Base-by-base conservation (phyloP, 116 monocot species). In the Zostera marina region DNA sequence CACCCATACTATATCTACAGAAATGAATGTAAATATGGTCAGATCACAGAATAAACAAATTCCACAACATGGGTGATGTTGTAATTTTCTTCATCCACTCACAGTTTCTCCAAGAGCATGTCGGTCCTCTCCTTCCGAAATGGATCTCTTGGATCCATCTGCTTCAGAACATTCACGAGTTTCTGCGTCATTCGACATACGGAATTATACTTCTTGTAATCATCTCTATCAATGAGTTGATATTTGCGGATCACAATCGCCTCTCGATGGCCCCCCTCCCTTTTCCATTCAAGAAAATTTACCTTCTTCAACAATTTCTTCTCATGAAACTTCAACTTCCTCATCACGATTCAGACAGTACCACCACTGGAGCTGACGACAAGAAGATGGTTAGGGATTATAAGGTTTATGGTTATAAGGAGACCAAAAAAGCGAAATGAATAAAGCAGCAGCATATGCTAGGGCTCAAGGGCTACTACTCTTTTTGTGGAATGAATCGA, bases 231-330 rank as follows among this genome's bases (percentile, higher is more conserved):
- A 0, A 69, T 74, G 47, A 93, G 79, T 22, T 64, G 81, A 52
- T 93, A 84, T 0, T 77, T 70, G 32, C 77, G 81, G 14, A 64
- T 83, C 66, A 93, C 54, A 3, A 65, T 60, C n/a, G 81, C 93
- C 54, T 93, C 93, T 41, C 88, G 72, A 48, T 88, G 93, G 11
- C 75, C 79, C 3, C 62, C 48, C 41, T 88, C 93, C 44, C 77
- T 73, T 21, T 93, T 88, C 71, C 73, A 93, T 49, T 84, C 88
- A 3, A 88, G 49, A 45, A 84, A 79, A 47, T 94, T 84, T 9
- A 79, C 79, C 73, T 88, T 88, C 64, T 94, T 94, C 65, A 94
- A 54, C 38, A 88, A 84, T 66, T 94, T 94, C 81, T 88, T 81
- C 84, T 88, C 93, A 52, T 88, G 93, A 46, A 63, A 84, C 66